phyloP scores from a whole-genome alignment of 495 filamentous ascomycete genomes.

The Tuber magnatum region DNA sequence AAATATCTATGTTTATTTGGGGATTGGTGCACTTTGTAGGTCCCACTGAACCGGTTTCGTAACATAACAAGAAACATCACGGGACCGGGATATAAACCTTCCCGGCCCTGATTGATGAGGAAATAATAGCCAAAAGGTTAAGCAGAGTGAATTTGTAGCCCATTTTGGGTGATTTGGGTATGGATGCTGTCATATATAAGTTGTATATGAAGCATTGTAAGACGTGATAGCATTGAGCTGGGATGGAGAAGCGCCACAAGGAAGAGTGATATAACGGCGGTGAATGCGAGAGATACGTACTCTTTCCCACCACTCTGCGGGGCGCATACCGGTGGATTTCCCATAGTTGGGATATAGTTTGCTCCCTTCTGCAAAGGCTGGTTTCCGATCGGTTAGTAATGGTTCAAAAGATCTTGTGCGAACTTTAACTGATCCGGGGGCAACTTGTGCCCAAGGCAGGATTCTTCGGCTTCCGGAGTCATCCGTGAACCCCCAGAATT shows the following conservation, averaged over 20 bases:
- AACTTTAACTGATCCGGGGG: not conserved
- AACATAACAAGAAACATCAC: not conserved
- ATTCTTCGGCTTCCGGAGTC: not conserved
- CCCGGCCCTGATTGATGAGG: not conserved
- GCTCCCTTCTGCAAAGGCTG: slow-evolving; percentile 50
- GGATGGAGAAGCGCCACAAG: not conserved
- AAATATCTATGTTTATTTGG: not conserved
- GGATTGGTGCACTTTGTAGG: not conserved
- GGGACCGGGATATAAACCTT: not conserved
- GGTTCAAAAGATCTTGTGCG: not conserved
- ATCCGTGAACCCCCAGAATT: not conserved
- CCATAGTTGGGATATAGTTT: slow-evolving; percentile 62
- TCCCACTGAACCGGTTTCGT: not conserved
- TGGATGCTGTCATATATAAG: not conserved
- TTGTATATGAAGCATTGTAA: not conserved
- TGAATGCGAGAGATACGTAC: slow-evolving; percentile 42
- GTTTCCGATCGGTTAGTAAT: slow-evolving; percentile 5
- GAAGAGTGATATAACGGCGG: not conserved
- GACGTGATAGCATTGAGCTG: not conserved
- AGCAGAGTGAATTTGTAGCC: not conserved
- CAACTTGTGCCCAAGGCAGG: not conserved
- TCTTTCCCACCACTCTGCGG: slow-evolving; percentile 65
- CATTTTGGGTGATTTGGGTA: not conserved
- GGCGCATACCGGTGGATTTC: slow-evolving; percentile 50
- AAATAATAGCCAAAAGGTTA: not conserved